These are phyloP conservation scores for Alternaria gansuensis DNA, from an alignment of 2,329 filamentous ascomycete genomes.

Conservation along the genomic window DNA sequence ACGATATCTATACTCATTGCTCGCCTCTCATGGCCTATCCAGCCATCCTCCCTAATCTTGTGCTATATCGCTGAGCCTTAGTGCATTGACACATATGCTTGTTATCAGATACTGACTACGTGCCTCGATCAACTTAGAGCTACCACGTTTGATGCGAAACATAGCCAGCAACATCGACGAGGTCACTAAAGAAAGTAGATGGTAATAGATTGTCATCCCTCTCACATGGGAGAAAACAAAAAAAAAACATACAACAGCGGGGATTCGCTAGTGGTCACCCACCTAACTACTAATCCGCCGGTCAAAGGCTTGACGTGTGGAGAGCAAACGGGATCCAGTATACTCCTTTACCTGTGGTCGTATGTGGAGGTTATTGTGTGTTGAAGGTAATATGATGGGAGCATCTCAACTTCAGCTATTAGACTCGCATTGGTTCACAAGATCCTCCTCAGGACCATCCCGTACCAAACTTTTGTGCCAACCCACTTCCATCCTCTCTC, in stretches of 20 bases:
- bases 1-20: not conserved
- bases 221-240: not conserved
- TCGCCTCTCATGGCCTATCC: not conserved
- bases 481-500: constrained; percentile 54
- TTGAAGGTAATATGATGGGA: not conserved
- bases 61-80: too few relatives aligned
- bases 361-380: not conserved
- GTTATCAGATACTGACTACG: too few relatives aligned
- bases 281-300: constrained; percentile 3
- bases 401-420: not conserved
- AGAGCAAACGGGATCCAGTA: constrained; percentile 1
- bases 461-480: constrained; percentile 53
- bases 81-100: too few relatives aligned
- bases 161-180: not conserved
- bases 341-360: constrained; percentile 1
- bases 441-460: constrained; percentile 40
- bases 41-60: too few relatives aligned
- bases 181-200: not conserved
- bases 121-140: too few relatives aligned
- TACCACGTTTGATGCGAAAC: too few relatives aligned
- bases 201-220: not conserved
- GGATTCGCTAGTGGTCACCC: constrained; percentile 2
- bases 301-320: not conserved
- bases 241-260: constrained; percentile 3
- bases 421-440: not conserved